Base-by-base conservation (phyloP, 306 rosid species). In the Vigna mungo region DNA sequence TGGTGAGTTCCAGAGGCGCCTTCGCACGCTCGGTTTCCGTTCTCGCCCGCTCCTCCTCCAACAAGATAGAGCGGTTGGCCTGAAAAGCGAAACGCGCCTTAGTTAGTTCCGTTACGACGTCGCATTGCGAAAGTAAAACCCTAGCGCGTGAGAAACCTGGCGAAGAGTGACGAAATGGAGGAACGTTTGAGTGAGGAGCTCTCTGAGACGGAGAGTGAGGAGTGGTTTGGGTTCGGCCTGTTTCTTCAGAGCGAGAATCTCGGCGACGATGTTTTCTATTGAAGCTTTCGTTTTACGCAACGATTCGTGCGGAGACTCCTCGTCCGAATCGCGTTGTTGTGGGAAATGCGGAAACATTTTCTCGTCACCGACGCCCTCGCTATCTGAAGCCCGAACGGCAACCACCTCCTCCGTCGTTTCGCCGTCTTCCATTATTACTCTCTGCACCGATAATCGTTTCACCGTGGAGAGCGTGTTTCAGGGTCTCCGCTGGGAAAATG, bases 61-160 rank as follows among this genome's bases (percentile, higher is more conserved):
- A 75, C 89, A 93, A 78, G 72, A 91, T 93, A 54, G 90, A 85
- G 2, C 96, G 96, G 63, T 93, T 93, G 16, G 84, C 93, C 98
- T 93, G 87, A n/a, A 72, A 54, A 21, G 7, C 4, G 27, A 36
- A 71, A 36, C 16, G 54, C 16, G 30, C 9, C 2, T 36, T 23
- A 48, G 4, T 36, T 15, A 48, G 37, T 43, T 10, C 32, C 52
- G 2, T 18, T 65, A 66, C 53, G 53, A 53, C 62, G 23, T 55
- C 37, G 67, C 65, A 16, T 21, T 13, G 55, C 18, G 9, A 41
- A 17, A 16, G 56, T 5, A 41, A 62, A 88, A 21, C 82, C 85
- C 88, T 56, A 72, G 43, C 43, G 6, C 18, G 54, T 4, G 44
- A 48, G 51, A 85, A 47, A 91, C 97, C 96, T 92, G 96, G 69